These are phyloP conservation scores for Kazachstania viticola DNA, from an alignment of 805 yeast genomes.

Conservation along the genomic window DNA sequence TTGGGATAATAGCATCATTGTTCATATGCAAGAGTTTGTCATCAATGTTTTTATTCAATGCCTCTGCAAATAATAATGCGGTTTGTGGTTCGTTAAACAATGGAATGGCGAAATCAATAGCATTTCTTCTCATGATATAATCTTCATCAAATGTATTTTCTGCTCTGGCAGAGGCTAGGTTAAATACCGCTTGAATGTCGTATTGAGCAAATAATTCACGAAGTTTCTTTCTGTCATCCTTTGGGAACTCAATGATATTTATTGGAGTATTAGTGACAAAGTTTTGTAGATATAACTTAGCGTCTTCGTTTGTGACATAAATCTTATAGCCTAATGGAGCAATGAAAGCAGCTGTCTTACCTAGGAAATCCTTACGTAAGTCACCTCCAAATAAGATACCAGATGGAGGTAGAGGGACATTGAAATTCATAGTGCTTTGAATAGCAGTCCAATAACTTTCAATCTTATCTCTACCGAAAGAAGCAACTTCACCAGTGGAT, in stretches of 20 bases:
- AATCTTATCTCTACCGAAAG: constrained; percentile 73
- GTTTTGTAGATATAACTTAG: constrained; percentile 53
- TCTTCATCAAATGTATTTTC: constrained; percentile 76
- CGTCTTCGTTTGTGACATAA: constrained; percentile 65
- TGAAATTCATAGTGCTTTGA: constrained; percentile 95
- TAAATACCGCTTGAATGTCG: constrained; percentile 79
- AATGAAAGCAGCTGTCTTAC: constrained; percentile 58
- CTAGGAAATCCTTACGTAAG: constrained; percentile 55
- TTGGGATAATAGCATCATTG: constrained; percentile 51
- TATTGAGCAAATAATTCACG: constrained; percentile 87
- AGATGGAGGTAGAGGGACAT: constrained; percentile 80
- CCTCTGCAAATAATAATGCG: constrained; percentile 72
- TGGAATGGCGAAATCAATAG: constrained; percentile 95
- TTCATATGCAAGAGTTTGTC: constrained; percentile 34
- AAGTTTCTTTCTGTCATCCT: constrained; percentile 81
- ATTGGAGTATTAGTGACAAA: constrained; percentile 29
- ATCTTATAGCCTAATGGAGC: constrained; percentile 64
- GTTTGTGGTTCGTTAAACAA: constrained; percentile 95
- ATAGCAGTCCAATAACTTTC: constrained; percentile 98
- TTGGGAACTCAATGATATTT: constrained; percentile 79
- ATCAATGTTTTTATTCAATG: constrained; percentile 60
- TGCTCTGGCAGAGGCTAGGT: constrained; percentile 85
- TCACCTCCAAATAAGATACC: constrained; percentile 96
- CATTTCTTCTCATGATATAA: constrained; percentile 97
- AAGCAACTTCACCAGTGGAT: constrained; percentile 97